phyloP scores from a whole-genome alignment of 2,329 filamentous ascomycete genomes.

The Teratosphaeria epicoccoides region DNA sequence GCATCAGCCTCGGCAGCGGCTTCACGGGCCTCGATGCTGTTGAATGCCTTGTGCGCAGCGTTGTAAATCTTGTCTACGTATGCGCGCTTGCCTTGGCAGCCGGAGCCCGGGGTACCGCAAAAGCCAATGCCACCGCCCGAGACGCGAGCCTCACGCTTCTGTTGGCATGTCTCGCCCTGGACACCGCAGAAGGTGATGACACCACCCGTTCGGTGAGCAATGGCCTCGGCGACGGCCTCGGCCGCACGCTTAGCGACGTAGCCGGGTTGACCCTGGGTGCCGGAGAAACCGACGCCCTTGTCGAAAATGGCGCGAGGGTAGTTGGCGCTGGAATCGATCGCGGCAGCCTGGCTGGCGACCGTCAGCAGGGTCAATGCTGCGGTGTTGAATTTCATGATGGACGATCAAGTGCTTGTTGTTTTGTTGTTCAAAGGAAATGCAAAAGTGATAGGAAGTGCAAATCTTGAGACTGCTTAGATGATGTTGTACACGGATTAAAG shows the following conservation, averaged over 20 bases:
- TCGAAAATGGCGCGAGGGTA: neutral
- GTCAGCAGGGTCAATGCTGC: slow-evolving; percentile 12
- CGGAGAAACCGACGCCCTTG: slow-evolving; percentile 25
- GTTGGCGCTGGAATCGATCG: slow-evolving; percentile 4
- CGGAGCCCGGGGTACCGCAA: slow-evolving; percentile 7
- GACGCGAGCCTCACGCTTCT: neutral
- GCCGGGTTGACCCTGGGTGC: slow-evolving; percentile 33
- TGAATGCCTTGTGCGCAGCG: slow-evolving; percentile 4
- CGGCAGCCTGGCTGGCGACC: slow-evolving; percentile 12
- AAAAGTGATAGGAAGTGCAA: neutral
- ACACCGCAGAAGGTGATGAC: slow-evolving; percentile 1
- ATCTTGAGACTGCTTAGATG: neutral
- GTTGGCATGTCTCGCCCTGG: neutral
- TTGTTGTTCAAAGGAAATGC: too few relatives aligned
- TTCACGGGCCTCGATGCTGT: slow-evolving; percentile 5
- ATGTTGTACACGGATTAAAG: slow-evolving; percentile 1
- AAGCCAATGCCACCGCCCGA: slow-evolving; percentile 1
- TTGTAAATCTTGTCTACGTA: slow-evolving; percentile 11
- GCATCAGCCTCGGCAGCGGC: slow-evolving; percentile 7
- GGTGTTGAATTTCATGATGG: slow-evolving; percentile 17
- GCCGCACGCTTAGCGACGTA: slow-evolving; percentile 33
- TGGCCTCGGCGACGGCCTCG: slow-evolving; percentile 24
- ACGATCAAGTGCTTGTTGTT: slow-evolving; percentile 5
- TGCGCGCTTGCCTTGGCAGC: slow-evolving; percentile 3
- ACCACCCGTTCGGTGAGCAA: slow-evolving; percentile 7